phyloP scores from a whole-genome alignment of 2,329 filamentous ascomycete genomes.

The Aspergillus ibericus region DNA sequence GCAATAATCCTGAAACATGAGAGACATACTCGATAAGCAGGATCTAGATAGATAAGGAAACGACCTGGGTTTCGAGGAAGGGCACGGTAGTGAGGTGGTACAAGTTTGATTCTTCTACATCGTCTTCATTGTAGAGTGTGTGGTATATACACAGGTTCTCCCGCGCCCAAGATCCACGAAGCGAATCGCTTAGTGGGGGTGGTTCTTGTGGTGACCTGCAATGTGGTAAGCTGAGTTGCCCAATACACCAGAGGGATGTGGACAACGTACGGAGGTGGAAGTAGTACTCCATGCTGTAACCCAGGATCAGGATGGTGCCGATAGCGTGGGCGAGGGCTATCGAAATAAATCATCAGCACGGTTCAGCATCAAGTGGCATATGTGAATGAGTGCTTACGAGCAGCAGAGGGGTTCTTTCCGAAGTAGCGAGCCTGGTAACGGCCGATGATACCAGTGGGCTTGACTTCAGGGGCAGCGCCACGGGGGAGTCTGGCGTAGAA shows the following conservation, averaged over 20 bases:
- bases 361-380: neutral
- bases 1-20: neutral
- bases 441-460: conserved; percentile 78
- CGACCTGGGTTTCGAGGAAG: neutral
- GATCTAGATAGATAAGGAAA: neutral
- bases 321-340: conserved; percentile 87
- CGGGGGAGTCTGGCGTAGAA: conserved; percentile 99
- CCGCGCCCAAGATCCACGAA: conserved; percentile 20
- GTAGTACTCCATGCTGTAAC: conserved; percentile 99
- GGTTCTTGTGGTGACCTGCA: conserved; percentile 99
- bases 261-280: conserved; percentile 90
- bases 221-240: conserved; percentile 13
- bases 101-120: conserved; percentile 28
- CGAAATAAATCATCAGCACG: conserved; percentile 14
- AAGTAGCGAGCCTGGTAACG: conserved; percentile 89
- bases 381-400: conserved; percentile 65
- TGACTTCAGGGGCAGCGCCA: conserved; percentile 78
- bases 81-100: neutral
- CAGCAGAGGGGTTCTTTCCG: conserved; percentile 83
- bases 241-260: neutral
- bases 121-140: conserved; percentile 33
- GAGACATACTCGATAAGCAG: neutral
- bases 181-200: conserved; percentile 73
- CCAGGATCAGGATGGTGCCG: conserved; percentile 72
- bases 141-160: conserved; percentile 44